Evolutionary conservation across 352 stramenopile genomes (phyloP), one percentile per base, ranked within the genome.

Genomic region (Globisporangium radiosum): DNA sequence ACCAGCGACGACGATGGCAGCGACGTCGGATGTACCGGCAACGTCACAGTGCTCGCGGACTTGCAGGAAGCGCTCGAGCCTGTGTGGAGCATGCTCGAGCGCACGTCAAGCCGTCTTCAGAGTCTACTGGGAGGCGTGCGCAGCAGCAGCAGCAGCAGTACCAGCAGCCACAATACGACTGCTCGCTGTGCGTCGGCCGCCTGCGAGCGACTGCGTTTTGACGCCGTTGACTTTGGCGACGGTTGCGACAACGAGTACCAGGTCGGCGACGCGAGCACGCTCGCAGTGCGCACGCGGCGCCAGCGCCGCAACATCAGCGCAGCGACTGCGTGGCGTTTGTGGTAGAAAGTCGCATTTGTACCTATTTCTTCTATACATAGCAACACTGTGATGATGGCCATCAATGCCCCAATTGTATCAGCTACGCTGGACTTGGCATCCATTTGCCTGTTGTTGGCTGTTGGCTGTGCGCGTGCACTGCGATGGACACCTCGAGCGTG

Each of bases 261-360:
- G 6, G 25, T 33, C 25, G 25, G 25, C 15, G 25, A 52, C 7
- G 45, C 48, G 5, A 17, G 13, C 5, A 44, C 47, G 13, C 56
- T 66, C 37, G 60, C 38, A 8, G 60, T 66, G 54, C 60, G 55
- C 11, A 66, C 60, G 7, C 13, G 60, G 9, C 60, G 55, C 49
- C 60, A 66, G 51, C 56, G 54, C 19, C 42, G 51, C 6, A 55
- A 66, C 11, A 53, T 62, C 36, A 45, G 39, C 38, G 38, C 52
- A 7, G 52, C 10, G 7, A 36, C 60, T 1, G 13, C 60, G 7
- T 66, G 60, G 60, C 42, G 60, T 2, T 38, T 62, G 17, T 62
- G 54, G 60, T 66, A 54, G 15, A 6, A 38, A 14, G 11, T 10
- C 8, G 40, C 40, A 44, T 14, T 45, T 45, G 42, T 15, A 14